Evolutionary conservation across 176 grass and related monocot species (phyloP), one percentile per base, ranked within the genome.

Genomic region (Bonia amplexicaulis): DNA sequence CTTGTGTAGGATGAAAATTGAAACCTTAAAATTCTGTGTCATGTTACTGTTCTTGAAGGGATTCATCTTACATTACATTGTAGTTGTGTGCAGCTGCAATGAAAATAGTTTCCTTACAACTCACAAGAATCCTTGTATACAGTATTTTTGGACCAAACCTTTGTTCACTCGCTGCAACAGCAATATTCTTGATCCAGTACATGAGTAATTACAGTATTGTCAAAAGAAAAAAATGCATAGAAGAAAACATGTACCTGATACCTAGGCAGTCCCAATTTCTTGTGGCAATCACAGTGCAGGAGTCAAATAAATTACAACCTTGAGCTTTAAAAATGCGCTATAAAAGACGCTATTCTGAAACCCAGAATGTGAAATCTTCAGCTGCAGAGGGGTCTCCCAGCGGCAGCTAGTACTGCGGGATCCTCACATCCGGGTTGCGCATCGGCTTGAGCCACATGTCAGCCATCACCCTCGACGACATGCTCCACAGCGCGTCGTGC

Each of bases 371-470:
- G 42, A 44, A 51, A 27, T 23, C 49, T 74, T 33, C 9, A 45
- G 7, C 8, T 5, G 55, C 20, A 75, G 60, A 71, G 16, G 23
- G 57, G 20, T 11, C 10, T 46, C 35, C 63, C 46, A 76, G 6
- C 77, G 63, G 83, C 69, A 19, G 35, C 80, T 87, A 84, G n/a
- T 64, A 63, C 26, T 86, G 39, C 2, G 20, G 12, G 16, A 99
- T n/a, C 86, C 86, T 99, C 71, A 99, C 93, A 66, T 96, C 91
- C 9, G 96, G 93, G 84, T 99, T 99, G 67, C 96, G 88, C 83
- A 91, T 80, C 44, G 93, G 84, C 80, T 85, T 96, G 31, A 99
- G 91, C 96, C 96, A 99, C 91, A 99, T 99, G 52, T 94, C 96
- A 31, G 96, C 96, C 90, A 99, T 92, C 61, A 99, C 79, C 66